phyloP scores from a whole-genome alignment of 495 filamentous ascomycete genomes.

The Penicillium longicatenatum region DNA sequence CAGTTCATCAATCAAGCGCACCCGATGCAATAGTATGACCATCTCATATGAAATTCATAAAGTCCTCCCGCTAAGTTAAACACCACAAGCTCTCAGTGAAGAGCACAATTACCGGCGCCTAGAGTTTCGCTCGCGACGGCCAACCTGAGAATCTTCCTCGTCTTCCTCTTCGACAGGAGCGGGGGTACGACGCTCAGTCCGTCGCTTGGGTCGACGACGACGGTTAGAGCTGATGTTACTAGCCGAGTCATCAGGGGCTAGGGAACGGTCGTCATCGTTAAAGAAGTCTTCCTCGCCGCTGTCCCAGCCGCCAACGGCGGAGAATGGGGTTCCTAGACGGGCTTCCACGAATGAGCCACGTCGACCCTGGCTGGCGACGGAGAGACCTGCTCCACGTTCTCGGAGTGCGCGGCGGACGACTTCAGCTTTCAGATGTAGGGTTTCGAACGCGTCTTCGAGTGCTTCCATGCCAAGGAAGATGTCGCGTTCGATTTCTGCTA shows the following conservation, averaged over 20 bases:
- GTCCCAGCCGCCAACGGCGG: constrained; percentile 41
- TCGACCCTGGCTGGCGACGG: constrained; percentile 74
- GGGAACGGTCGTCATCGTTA: constrained; percentile 61
- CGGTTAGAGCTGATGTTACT: constrained; percentile 84
- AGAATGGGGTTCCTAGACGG: constrained; percentile 59
- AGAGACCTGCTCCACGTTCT: constrained; percentile 75
- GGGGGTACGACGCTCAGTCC: constrained; percentile 76
- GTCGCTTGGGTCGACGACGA: constrained; percentile 65
- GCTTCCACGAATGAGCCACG: constrained; percentile 56
- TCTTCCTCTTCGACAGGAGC: constrained; percentile 85
- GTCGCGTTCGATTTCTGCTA: constrained; percentile 90
- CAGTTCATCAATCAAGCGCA: constrained; percentile 24
- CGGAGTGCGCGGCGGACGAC: constrained; percentile 75
- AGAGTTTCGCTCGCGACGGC: constrained; percentile 36
- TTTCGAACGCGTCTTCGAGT: constrained; percentile 94
- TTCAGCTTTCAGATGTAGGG: constrained; percentile 83
- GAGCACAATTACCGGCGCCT: constrained; percentile 25
- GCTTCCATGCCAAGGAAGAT: constrained; percentile 93
- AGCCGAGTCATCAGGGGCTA: constrained; percentile 73
- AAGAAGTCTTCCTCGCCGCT: constrained; percentile 63
- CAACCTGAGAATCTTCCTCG: constrained; percentile 44
- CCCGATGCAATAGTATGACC: constrained; percentile 26
- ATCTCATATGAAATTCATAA: constrained; percentile 20
- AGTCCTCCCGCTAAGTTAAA: constrained; percentile 3
- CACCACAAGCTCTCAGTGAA: not conserved